Conservation (phyloP, 257 asterid species). For the Jasminum sambac region DNA sequence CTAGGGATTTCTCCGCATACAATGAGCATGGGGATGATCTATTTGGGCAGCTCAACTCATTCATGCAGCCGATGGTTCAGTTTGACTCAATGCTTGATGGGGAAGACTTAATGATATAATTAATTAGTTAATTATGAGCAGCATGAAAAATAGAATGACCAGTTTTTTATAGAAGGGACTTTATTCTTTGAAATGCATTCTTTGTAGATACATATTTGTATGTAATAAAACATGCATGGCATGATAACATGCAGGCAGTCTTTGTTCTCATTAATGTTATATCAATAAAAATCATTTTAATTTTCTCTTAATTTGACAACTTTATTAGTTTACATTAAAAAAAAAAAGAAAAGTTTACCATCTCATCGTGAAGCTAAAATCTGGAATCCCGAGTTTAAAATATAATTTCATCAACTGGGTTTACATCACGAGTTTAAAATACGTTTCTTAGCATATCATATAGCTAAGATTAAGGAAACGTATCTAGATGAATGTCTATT, state of each 20-base stretch:
- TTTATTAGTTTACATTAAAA: too few species aligned
- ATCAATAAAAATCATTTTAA: background rate
- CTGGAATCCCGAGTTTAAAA: too few species aligned
- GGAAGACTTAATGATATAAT: conserved; percentile 27
- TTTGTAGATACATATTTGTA: background rate
- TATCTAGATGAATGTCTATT: too few species aligned
- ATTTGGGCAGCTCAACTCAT: conserved; percentile 66
- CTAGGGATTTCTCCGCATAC: conserved; percentile 38
- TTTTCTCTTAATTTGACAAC: background rate
- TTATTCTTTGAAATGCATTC: background rate
- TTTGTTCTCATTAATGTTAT: background rate
- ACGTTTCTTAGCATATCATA: too few species aligned
- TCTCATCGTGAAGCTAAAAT: too few species aligned
- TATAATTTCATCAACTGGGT: too few species aligned
- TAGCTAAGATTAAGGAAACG: too few species aligned
- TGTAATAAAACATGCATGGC: background rate
- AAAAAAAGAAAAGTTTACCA: too few species aligned
- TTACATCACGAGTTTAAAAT: too few species aligned
- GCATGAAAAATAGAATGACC: conserved; percentile 1
- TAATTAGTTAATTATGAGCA: background rate
- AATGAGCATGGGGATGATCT: conserved; percentile 54
- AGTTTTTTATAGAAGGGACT: background rate
- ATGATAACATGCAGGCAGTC: background rate
- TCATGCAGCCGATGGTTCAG: conserved; percentile 65
- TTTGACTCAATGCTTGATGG: conserved; percentile 48